Percentiles rank a stretch among this genome's conserved stretches.
phyloP scores from a whole-genome alignment of 345 rosid species.

The Carallia brachiata region DNA sequence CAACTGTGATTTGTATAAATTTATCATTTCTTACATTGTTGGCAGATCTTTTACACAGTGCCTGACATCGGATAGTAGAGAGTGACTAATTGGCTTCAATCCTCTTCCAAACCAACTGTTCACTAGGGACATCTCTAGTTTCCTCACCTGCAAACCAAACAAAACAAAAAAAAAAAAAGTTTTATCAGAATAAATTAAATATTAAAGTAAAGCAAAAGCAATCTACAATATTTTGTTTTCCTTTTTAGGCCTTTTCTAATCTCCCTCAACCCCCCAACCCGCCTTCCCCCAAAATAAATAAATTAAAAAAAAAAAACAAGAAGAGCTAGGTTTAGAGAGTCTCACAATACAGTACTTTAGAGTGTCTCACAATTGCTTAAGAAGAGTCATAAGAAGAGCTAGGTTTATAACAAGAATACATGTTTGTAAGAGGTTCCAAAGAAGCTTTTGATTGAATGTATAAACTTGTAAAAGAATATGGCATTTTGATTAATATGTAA shows the following conservation, averaged over 20 bases:
- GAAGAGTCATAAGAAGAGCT: too few relatives aligned
- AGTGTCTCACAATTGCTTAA: neutral
- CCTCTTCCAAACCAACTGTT: constrained; percentile 66
- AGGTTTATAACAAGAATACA: neutral
- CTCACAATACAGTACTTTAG: neutral
- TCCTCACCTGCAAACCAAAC: constrained; percentile 65
- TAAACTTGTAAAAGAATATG: too few relatives aligned
- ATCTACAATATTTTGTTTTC: neutral
- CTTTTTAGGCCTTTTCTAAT: neutral
- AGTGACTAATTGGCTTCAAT: constrained; percentile 57
- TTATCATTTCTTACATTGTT: constrained; percentile 29
- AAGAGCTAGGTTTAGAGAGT: too few relatives aligned
- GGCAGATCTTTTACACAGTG: constrained; percentile 58
- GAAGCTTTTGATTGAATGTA: too few relatives aligned
- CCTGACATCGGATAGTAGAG: constrained; percentile 55
- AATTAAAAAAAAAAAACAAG: neutral
- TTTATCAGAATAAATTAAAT: constrained; percentile 7
- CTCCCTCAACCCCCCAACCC: neutral
- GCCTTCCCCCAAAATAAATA: neutral
- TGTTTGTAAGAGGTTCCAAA: too few relatives aligned
- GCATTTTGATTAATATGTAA: too few relatives aligned
- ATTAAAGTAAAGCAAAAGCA: constrained; percentile 1
- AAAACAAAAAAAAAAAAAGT: neutral
- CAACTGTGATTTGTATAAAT: constrained; percentile 13
- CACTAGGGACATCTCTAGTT: constrained; percentile 59